Conservation (phyloP, 768 basidiomycete genomes). For the Leccinum broughii region DNA sequence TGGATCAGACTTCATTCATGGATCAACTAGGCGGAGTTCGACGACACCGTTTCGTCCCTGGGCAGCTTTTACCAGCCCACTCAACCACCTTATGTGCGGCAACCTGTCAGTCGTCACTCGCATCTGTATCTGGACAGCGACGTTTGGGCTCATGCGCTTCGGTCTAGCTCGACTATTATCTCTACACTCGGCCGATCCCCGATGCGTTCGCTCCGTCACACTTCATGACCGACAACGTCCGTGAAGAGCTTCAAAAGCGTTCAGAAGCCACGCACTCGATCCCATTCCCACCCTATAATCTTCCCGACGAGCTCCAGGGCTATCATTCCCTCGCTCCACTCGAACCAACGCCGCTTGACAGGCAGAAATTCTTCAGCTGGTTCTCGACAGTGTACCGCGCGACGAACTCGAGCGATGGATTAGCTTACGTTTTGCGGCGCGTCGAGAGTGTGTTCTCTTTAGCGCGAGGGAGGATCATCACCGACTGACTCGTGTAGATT, state of each 20-base stretch:
- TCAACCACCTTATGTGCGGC: constrained; percentile 55
- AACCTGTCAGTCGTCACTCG: constrained; percentile 55
- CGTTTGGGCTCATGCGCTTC: not conserved
- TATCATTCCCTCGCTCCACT: constrained; percentile 88
- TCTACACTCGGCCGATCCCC: constrained; percentile 77
- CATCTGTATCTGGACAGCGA: constrained; percentile 3
- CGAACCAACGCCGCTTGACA: constrained; percentile 56
- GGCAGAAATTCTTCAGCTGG: constrained; percentile 79
- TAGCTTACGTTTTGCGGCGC: constrained; percentile 74
- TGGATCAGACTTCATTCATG: constrained; percentile 1
- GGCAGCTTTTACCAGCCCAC: constrained; percentile 41
- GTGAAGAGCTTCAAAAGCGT: constrained; percentile 55
- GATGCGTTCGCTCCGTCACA: constrained; percentile 59
- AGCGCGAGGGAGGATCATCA: not conserved
- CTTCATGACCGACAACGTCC: constrained; percentile 82
- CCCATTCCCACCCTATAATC: constrained; percentile 45
- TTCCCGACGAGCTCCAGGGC: constrained; percentile 87
- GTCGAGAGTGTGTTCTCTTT: constrained; percentile 68
- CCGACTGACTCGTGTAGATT: constrained; percentile 52
- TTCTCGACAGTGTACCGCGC: constrained; percentile 85
- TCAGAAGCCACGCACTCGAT: constrained; percentile 44
- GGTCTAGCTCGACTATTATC: constrained; percentile 83
- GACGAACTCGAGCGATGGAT: constrained; percentile 71
- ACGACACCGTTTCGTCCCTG: constrained; percentile 25
- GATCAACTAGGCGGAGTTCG: constrained; percentile 33